phyloP scores from a whole-genome alignment of 805 yeast species.

The Torulaspora quercuum region DNA sequence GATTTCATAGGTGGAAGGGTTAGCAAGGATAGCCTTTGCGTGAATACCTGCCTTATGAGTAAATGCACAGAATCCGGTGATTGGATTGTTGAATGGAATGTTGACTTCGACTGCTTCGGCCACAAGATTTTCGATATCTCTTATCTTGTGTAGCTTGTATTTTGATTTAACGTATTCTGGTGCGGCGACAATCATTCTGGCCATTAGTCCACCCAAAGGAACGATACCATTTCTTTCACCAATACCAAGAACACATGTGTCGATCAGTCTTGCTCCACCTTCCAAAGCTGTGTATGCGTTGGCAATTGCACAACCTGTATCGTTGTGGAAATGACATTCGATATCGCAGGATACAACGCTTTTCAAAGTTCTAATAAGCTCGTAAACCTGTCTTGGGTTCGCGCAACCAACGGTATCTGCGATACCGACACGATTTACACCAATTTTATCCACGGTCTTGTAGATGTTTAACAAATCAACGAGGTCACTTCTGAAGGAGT shows the following conservation, averaged over 20 bases:
- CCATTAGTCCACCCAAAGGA: slow-evolving; percentile 96
- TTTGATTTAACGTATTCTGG: slow-evolving; percentile 92
- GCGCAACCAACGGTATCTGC: slow-evolving; percentile 99
- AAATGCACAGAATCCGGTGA: slow-evolving; percentile 98
- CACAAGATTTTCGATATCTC: slow-evolving; percentile 92
- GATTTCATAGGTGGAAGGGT: slow-evolving; percentile 97
- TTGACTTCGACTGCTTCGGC: slow-evolving; percentile 97
- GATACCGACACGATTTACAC: slow-evolving; percentile 97
- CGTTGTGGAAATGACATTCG: slow-evolving; percentile 98
- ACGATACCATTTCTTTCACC: slow-evolving; percentile 99
- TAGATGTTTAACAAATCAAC: slow-evolving; percentile 93
- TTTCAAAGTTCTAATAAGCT: slow-evolving; percentile 87
- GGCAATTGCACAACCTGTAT: slow-evolving; percentile 98
- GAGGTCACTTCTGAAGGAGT: slow-evolving; percentile 93
- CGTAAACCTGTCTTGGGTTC: slow-evolving; percentile 98
- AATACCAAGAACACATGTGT: slow-evolving; percentile 94
- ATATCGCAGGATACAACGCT: slow-evolving; percentile 94
- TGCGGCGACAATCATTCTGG: slow-evolving; percentile 98
- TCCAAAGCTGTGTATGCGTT: slow-evolving; percentile 97
- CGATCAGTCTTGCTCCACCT: slow-evolving; percentile 94
- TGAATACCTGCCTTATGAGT: slow-evolving; percentile 99
- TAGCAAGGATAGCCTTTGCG: slow-evolving; percentile 97
- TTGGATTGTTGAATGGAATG: slow-evolving; percentile 96
- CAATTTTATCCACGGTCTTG: slow-evolving; percentile 94
- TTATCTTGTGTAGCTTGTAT: slow-evolving; percentile 90